Evolutionary conservation across 352 stramenopile species (phyloP).

Genomic region (Globisporangium radiosum): DNA sequence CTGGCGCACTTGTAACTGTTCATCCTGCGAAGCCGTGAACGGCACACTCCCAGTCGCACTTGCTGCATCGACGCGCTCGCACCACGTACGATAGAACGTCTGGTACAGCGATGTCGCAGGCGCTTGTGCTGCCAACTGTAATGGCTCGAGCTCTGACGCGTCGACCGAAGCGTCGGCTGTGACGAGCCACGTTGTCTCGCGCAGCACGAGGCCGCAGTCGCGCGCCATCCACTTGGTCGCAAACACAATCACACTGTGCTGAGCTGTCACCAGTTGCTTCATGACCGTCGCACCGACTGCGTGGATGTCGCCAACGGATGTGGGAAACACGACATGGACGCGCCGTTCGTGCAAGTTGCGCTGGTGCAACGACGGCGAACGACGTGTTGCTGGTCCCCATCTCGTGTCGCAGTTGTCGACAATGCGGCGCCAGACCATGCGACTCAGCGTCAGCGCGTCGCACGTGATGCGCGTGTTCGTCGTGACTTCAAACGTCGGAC

Average conservation of each 20-base stretch:
- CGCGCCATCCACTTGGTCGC: neutral
- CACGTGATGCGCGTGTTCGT: conserved; percentile 1
- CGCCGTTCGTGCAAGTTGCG: neutral
- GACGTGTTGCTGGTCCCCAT: too few species aligned
- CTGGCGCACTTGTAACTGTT: neutral
- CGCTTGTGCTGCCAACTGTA: neutral
- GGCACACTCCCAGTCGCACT: neutral
- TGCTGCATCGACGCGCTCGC: neutral
- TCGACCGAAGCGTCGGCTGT: neutral
- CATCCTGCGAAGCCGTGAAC: neutral
- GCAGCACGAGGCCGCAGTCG: neutral
- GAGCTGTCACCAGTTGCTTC: too few species aligned
- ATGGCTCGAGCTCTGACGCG: neutral
- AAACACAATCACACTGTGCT: neutral
- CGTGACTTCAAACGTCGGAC: conserved; percentile 6
- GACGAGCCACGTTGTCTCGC: neutral
- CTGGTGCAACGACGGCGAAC: neutral
- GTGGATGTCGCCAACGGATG: neutral
- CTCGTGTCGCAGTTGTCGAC: neutral
- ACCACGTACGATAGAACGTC: neutral
- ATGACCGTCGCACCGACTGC: neutral
- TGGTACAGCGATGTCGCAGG: neutral
- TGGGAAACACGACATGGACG: neutral
- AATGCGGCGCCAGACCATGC: conserved; percentile 2
- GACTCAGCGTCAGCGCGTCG: neutral